Base-by-base conservation (phyloP, 331 rosid genomes). In the Pyracantha coccinea region DNA sequence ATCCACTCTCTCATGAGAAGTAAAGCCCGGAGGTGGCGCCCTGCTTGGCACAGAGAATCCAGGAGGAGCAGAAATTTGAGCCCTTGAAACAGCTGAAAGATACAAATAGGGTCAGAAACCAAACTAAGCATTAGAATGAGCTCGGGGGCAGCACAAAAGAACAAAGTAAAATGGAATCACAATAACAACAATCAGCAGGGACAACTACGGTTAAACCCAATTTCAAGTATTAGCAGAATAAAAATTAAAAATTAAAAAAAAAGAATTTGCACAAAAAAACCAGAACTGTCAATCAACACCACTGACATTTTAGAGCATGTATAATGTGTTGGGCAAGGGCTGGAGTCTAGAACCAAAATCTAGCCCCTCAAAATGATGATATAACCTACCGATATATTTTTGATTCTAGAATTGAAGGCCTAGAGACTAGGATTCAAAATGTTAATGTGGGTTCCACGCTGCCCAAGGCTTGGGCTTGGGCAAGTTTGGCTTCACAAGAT, bases 1-100 rank as follows among this genome's bases (percentile, higher is more conserved):
- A 66, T 86, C 92, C 61, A 74, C 69, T 83, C 98, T 91, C 81
- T 88, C 92, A 35, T 84, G 89, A 76, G 97, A 85, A 29, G 92
- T 81, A 77, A 91, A 93, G 44, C 98, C 98, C 0, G 97, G 98
- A 4, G 91, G 97, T 1, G 97, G 98, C 28, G 85, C 86, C 87
- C 94, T 77, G 82, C 81, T 88, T 35, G 96, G 94, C 73, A 83
- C 85, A 12, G 96, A 87, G 82, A 93, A 93, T 31, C 98, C 97
- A 35, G 97, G 98, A 8, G 98, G 97, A 4, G 87, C 98, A 8
- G 95, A 88, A 28, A 86, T 68, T 75, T 90, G 98, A 76, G 93
- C 83, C 84, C 97, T 89, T 17, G 97, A 76, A 83, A 70, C 85
- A 17, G 85, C 94, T 87, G 86, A 58, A 74, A 75, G 45, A 71